Evolutionary conservation across 306 rosid genomes (phyloP).

Genomic region (Vigna mungo): DNA sequence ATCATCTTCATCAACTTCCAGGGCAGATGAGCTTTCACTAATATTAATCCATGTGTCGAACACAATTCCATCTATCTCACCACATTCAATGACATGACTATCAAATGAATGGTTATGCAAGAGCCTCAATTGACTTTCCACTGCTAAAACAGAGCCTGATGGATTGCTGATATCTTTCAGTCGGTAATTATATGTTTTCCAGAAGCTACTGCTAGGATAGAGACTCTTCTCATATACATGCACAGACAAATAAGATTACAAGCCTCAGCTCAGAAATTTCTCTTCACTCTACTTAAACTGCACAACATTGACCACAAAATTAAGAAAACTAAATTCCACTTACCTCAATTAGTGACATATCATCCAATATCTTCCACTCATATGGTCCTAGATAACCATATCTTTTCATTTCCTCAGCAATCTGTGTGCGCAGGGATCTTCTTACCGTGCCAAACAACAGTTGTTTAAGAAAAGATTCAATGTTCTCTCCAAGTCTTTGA

Average conservation of each 20-base stretch:
- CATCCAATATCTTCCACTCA: constrained; percentile 88
- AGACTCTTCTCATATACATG: constrained; percentile 73
- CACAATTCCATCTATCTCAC: constrained; percentile 92
- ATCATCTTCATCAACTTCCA: constrained; percentile 60
- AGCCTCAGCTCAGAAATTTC: constrained; percentile 51
- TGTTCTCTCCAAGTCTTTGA: constrained; percentile 94
- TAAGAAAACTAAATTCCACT: constrained; percentile 42
- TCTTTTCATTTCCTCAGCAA: constrained; percentile 82
- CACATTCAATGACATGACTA: constrained; percentile 70
- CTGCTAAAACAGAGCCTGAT: constrained; percentile 58
- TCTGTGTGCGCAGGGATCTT: constrained; percentile 78
- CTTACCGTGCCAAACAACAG: constrained; percentile 88
- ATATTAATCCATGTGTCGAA: constrained; percentile 76
- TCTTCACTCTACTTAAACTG: constrained; percentile 35
- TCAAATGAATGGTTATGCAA: constrained; percentile 61
- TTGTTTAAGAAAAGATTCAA: constrained; percentile 86
- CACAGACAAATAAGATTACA: constrained; percentile 44
- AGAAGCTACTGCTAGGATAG: constrained; percentile 92
- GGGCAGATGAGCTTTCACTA: constrained; percentile 58
- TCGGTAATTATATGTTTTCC: constrained; percentile 76
- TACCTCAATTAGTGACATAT: constrained; percentile 85
- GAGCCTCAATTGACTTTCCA: constrained; percentile 59
- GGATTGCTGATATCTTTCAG: constrained; percentile 60
- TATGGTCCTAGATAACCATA: constrained; percentile 85
- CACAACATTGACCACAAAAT: constrained; percentile 44